These are phyloP conservation scores for Nothopassalora personata DNA, from an alignment of 2,329 filamentous ascomycete species.

Conservation along the genomic window DNA sequence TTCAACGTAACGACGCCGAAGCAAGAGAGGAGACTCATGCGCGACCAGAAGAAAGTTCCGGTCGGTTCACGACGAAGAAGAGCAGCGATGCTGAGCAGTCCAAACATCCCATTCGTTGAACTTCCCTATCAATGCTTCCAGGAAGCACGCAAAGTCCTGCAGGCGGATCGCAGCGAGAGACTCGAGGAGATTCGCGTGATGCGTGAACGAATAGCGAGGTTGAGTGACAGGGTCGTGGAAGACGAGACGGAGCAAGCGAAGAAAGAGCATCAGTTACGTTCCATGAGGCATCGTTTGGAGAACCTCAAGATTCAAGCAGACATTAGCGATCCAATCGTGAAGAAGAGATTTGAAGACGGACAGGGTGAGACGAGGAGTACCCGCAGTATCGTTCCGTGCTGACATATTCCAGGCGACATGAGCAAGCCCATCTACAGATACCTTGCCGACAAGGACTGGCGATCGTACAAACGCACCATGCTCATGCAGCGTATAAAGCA, in stretches of 20 bases:
- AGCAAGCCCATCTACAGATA: slow-evolving; percentile 91
- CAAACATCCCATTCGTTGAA: slow-evolving; percentile 77
- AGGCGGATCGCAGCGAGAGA: slow-evolving; percentile 76
- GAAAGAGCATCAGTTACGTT: slow-evolving; percentile 62
- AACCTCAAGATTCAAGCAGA: slow-evolving; percentile 82
- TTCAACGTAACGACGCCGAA: slow-evolving; percentile 21
- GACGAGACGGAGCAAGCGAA: slow-evolving; percentile 23
- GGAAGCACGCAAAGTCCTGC: slow-evolving; percentile 79
- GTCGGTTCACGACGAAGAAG: slow-evolving; percentile 78
- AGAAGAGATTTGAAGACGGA: slow-evolving; percentile 90
- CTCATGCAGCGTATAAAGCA: slow-evolving; percentile 80
- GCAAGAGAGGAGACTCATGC: slow-evolving; percentile 61
- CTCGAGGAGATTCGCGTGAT: slow-evolving; percentile 64
- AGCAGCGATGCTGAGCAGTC: slow-evolving; percentile 43
- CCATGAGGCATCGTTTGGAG: slow-evolving; percentile 68
- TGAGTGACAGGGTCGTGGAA: slow-evolving; percentile 49
- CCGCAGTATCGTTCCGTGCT: background rate
- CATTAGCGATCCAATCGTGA: slow-evolving; percentile 90
- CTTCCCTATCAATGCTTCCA: slow-evolving; percentile 98
- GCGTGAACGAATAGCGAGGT: slow-evolving; percentile 60
- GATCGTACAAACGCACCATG: slow-evolving; percentile 70
- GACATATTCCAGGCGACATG: slow-evolving; percentile 64
- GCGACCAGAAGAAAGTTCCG: slow-evolving; percentile 55
- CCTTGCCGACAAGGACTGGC: slow-evolving; percentile 84
- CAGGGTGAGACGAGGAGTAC: slow-evolving; percentile 54